phyloP scores from a whole-genome alignment of 345 rosid genomes.

The Erucastrum elatum region DNA sequence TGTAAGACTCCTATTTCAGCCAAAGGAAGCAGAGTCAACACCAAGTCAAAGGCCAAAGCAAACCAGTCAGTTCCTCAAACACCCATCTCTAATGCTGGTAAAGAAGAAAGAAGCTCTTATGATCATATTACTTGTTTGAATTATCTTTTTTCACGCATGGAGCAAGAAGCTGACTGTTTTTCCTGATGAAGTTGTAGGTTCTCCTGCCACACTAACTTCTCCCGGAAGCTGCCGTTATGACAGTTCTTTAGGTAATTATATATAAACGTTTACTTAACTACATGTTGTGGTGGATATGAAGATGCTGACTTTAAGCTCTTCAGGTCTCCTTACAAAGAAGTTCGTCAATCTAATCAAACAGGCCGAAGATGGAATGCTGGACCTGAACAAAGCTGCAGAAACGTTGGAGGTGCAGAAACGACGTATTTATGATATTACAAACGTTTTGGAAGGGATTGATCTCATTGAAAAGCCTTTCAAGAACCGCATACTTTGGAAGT shows the following conservation, averaged over 20 bases:
- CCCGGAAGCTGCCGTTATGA: constrained; percentile 94
- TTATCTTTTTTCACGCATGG: background rate
- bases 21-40: constrained; percentile 62
- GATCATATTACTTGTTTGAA: background rate
- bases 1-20: constrained; percentile 74
- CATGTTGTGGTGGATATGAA: background rate
- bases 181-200: constrained; percentile 58
- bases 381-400: constrained; percentile 90
- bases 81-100: constrained; percentile 69
- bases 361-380: constrained; percentile 87
- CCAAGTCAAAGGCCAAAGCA: constrained; percentile 63
- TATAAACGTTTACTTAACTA: background rate
- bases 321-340: constrained; percentile 92
- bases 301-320: constrained; percentile 28
- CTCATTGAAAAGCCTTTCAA: constrained; percentile 94
- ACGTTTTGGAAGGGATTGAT: constrained; percentile 98
- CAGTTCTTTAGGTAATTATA: constrained; percentile 76
- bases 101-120: constrained; percentile 27
- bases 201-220: constrained; percentile 70
- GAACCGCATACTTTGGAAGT: constrained; percentile 96
- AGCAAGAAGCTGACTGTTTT: constrained; percentile 24
- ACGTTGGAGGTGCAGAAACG: constrained; percentile 94
- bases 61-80: constrained; percentile 65
- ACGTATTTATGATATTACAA: constrained; percentile 97
- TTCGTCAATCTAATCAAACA: constrained; percentile 77